Percentiles rank a stretch among this genome's conserved stretches.
phyloP scores from a whole-genome alignment of 2,329 filamentous ascomycete species.

The Alternaria incomplexa region DNA sequence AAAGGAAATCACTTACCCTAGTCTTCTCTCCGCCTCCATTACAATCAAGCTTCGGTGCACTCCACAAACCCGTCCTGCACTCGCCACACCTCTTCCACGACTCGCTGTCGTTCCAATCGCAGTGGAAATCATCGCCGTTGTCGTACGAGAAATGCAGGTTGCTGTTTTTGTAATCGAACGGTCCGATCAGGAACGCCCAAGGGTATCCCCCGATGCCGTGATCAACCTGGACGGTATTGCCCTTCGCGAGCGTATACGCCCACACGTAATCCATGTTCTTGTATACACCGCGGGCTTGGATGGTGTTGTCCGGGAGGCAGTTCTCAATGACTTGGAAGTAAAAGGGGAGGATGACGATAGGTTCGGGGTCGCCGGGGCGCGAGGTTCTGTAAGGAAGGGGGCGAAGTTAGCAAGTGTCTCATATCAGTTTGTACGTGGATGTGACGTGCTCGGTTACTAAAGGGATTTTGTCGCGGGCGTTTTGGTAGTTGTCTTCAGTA shows the following conservation, averaged over 20 bases:
- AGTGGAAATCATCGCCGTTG: neutral
- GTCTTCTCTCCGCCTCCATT: neutral
- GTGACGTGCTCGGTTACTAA: neutral
- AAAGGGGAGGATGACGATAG: slow-evolving; percentile 23
- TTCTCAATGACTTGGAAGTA: slow-evolving; percentile 13
- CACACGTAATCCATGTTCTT: neutral
- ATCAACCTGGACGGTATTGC: neutral
- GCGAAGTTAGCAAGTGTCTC: neutral
- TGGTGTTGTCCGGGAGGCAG: neutral
- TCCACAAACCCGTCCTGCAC: slow-evolving; percentile 20
- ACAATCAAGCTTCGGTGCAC: neutral
- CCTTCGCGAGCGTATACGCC: neutral
- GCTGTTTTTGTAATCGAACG: neutral
- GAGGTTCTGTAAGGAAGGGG: neutral
- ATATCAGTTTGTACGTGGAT: neutral
- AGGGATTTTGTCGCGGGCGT: neutral
- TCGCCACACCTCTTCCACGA: slow-evolving; percentile 22
- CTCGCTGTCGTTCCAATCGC: slow-evolving; percentile 22
- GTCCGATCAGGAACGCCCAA: slow-evolving; percentile 1
- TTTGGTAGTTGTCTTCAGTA: neutral
- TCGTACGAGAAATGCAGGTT: slow-evolving; percentile 11
- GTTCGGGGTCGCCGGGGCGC: neutral
- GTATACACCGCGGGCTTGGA: neutral
- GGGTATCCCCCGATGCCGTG: slow-evolving; percentile 10
- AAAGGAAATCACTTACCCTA: neutral